Evolutionary conservation across 1,284 basidiomycete species (phyloP), one percentile per base, ranked within the genome.

Genomic region (Cystobasidium slooffiae): DNA sequence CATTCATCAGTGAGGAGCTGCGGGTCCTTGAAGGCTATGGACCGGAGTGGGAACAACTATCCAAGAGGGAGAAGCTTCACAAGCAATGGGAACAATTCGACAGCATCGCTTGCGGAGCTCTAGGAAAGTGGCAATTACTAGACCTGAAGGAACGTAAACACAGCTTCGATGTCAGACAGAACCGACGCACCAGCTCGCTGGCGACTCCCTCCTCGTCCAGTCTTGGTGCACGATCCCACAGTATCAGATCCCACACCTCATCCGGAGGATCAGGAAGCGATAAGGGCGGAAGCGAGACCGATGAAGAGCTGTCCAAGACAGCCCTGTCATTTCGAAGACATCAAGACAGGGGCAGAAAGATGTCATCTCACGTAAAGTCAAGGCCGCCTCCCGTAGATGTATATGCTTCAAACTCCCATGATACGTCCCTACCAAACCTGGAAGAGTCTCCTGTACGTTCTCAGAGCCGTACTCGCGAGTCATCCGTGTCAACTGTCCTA

Each of bases 1-100:
- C 92, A 4, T 84, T 88, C 79, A 84, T 93, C 43, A 82, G 82
- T 58, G 81, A 80, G 31, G 82, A 81, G 76, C 63, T 58, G 53
- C 74, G 41, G 47, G 65, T 24, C 53, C 76, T 58, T 66, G 76
- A 49, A 53, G 75, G 47, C 65, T 77, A 69, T 59, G 77, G 24
- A 73, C 77, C 43, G 18, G 76, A 46, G 39, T 78, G 62, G 61
- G 20, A 55, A 75, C 47, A 70, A 51, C 37, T 72, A 18, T 56
- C 55, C 39, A 77, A 80, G 61, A 24, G 56, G 46, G 77, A 78
- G 67, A 74, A 75, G 65, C 68, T 77, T 47, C 43, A 64, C 63
- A 63, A 59, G 16, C 58, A 61, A 53, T 62, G 78, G n/a, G 79
- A 79, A 41, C 8, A 56, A 62, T 78, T 77, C 52, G 78, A 80